Evolutionary conservation across 768 basidiomycete species (phyloP).

Genomic region (Leucocoprinus sp.): DNA sequence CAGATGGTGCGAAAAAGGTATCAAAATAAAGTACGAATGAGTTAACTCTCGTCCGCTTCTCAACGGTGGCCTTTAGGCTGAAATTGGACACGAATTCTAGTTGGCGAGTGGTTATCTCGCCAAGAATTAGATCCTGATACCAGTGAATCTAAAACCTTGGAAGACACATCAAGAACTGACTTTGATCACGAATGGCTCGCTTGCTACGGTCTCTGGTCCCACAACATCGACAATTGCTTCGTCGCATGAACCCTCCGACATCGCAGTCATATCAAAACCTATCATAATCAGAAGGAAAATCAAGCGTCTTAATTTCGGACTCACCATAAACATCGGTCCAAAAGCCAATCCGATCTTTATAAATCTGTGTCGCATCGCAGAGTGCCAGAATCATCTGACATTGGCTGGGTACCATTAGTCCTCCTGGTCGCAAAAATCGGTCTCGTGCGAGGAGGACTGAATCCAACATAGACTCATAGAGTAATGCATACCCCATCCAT

Average conservation of each 20-base stretch:
- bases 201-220: constrained; percentile 53
- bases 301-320: constrained; percentile 12
- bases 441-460: constrained; percentile 88
- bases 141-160: neutral
- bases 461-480: constrained; percentile 98
- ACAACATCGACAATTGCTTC: constrained; percentile 85
- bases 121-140: constrained; percentile 66
- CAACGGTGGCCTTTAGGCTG: constrained; percentile 55
- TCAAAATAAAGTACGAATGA: constrained; percentile 92
- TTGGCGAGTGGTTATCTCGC: constrained; percentile 53
- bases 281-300: neutral
- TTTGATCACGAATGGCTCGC: constrained; percentile 58
- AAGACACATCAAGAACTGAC: constrained; percentile 26
- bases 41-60: constrained; percentile 57
- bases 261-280: constrained; percentile 87
- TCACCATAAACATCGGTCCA: constrained; percentile 90
- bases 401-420: constrained; percentile 89
- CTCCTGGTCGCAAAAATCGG: constrained; percentile 67
- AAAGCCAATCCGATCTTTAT: constrained; percentile 78
- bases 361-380: constrained; percentile 66
- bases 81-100: constrained; percentile 80
- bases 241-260: constrained; percentile 66
- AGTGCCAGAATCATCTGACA: constrained; percentile 79
- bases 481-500: constrained; percentile 92
- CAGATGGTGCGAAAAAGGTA: constrained; percentile 72